Conservation (phyloP, 345 rosid genomes). For the Trapa incisa region DNA sequence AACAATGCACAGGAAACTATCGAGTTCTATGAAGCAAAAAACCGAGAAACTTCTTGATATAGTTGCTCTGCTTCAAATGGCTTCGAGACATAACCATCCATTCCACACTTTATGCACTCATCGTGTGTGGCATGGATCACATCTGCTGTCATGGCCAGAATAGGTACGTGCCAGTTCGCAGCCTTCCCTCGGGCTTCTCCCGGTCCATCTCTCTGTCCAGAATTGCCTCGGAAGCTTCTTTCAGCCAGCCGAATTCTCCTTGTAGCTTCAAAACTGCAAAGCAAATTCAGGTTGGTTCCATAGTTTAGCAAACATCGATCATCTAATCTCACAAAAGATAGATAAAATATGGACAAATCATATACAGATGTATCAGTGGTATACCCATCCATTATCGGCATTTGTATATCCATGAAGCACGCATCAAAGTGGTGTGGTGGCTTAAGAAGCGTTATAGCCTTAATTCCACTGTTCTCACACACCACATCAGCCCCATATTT, state of each 20-base stretch:
- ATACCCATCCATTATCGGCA: constrained; percentile 99
- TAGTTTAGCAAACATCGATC: neutral
- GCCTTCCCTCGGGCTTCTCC: constrained; percentile 21
- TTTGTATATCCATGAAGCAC: constrained; percentile 98
- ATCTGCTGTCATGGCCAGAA: constrained; percentile 97
- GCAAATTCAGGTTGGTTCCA: neutral
- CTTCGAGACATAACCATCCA: constrained; percentile 92
- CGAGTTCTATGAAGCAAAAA: constrained; percentile 23
- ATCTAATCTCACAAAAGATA: neutral
- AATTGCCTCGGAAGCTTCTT: constrained; percentile 18
- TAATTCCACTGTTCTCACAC: constrained; percentile 48
- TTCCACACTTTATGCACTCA: constrained; percentile 47
- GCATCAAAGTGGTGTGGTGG: constrained; percentile 86
- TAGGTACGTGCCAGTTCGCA: constrained; percentile 44
- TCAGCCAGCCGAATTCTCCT: constrained; percentile 56
- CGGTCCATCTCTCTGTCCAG: constrained; percentile 24
- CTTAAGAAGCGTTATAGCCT: constrained; percentile 47
- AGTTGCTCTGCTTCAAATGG: constrained; percentile 88
- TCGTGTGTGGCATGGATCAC: constrained; percentile 84
- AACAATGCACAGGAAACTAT: neutral
- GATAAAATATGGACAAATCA: too few species aligned
- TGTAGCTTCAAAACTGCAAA: constrained; percentile 67
- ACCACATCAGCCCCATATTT: constrained; percentile 92
- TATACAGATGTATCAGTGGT: neutral
- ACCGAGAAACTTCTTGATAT: constrained; percentile 62